Conservation (phyloP, 148 eudicot species). For the Salicornia ramosissima region DNA sequence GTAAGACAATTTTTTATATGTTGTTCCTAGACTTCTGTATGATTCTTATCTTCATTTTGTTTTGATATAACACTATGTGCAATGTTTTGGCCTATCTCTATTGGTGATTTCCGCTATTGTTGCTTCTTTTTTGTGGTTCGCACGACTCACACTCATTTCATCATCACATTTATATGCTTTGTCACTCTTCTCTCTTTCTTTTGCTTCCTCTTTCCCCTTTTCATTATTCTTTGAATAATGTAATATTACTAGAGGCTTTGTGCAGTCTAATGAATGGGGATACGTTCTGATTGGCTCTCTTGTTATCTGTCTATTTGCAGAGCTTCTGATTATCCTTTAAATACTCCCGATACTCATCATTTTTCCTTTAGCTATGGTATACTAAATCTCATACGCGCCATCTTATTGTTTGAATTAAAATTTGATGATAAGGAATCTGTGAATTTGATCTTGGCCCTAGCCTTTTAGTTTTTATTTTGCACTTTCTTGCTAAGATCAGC, state of each 20-base stretch:
- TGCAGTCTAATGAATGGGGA: neutral
- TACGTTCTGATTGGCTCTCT: neutral
- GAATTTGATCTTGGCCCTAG: neutral
- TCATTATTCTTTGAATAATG: neutral
- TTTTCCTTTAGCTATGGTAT: neutral
- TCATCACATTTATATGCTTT: neutral
- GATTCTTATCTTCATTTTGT: no score
- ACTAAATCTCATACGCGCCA: neutral
- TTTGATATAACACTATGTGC: no score
- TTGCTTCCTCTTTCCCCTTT: neutral
- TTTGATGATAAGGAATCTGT: neutral
- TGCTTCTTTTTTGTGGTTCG: no score
- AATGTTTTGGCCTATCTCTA: no score
- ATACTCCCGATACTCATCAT: neutral
- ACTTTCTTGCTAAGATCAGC: no score
- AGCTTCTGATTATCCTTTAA: neutral
- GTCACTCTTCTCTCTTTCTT: neutral
- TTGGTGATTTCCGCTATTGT: no score
- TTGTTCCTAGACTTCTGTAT: neutral
- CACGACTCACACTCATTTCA: constrained; percentile 8
- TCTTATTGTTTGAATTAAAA: neutral
- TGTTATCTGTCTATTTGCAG: neutral
- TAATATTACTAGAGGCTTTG: neutral
- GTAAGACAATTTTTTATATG: neutral
- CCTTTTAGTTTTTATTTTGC: neutral